Evolutionary conservation across 2,329 filamentous ascomycete species (phyloP).

Genomic region (Claviceps capensis): DNA sequence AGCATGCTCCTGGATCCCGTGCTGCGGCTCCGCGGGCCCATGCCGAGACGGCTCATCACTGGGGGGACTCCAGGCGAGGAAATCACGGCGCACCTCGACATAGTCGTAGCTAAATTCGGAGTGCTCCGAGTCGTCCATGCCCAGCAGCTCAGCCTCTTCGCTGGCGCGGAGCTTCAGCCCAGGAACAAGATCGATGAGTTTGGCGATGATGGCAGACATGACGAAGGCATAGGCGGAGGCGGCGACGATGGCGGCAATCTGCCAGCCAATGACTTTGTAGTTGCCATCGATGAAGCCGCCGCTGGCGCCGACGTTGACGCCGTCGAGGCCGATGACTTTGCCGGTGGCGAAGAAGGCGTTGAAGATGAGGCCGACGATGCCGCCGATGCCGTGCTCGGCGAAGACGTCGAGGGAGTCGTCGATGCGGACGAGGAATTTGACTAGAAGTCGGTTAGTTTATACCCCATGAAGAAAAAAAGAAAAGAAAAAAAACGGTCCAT

Average conservation of each 20-base stretch:
- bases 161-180: constrained; percentile 68
- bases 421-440: constrained; percentile 49
- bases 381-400: constrained; percentile 56
- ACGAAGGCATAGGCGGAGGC: constrained; percentile 55
- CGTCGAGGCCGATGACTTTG: constrained; percentile 61
- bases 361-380: constrained; percentile 57
- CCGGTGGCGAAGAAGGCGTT: constrained; percentile 59
- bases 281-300: constrained; percentile 68
- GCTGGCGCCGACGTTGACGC: constrained; percentile 52
- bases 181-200: constrained; percentile 59
- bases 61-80: constrained; percentile 74
- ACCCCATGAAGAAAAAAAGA: too few relatives aligned
- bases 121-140: constrained; percentile 83
- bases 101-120: constrained; percentile 87
- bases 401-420: constrained; percentile 62
- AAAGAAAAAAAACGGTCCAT: accelerated
- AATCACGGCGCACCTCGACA: constrained; percentile 77
- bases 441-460: constrained; percentile 12
- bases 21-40: constrained; percentile 47
- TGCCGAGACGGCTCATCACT: constrained; percentile 46
- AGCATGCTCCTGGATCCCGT: constrained; percentile 57
- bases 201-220: constrained; percentile 60
- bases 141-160: constrained; percentile 71
- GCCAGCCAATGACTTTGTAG: constrained; percentile 63
- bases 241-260: constrained; percentile 63